Base-by-base conservation (phyloP, 2,329 filamentous ascomycete genomes). In the Aspergillus oerlinghausenensis region DNA sequence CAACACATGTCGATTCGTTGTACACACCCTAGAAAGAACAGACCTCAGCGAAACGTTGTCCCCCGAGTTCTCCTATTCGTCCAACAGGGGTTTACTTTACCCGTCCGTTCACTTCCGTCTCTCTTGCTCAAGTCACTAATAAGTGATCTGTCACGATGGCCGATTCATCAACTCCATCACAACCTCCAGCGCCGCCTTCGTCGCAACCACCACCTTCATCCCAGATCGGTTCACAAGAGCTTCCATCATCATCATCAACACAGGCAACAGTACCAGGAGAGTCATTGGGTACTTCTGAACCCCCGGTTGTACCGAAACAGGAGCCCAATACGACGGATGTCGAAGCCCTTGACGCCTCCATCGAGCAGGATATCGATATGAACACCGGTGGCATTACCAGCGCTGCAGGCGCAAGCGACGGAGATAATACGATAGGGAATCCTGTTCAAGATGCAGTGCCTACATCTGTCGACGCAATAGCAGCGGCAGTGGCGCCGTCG, bases 401-500 rank as follows among this genome's bases (percentile, higher is more conserved):
- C 43, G 60, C 57, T n/a, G 61, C 63, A 10, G 58, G 57, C 54
- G 57, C 54, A 42, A 62, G 57, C 42, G 58, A 59, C 7, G 57
- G 50, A 40, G 63, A 58, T 48, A 56, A 55, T 50, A 51, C 47
- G 59, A 42, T 57, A 45, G 64, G 61, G 17, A 65, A 70, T 47
- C 57, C 65, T 5, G 60, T 56, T 14, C 63, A 62, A 19, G 55
- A 60, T 14, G 56, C 60, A 29, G 29, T 57, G 25, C 56, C 50
- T 52, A 57, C 57, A 35, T 63, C 64, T 7, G 66, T 73, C 26
- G 76, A 81, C 52, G 77, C 80, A 52, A 72, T 83, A 50, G 78
- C 77, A 43, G 72, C 81, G 9, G 72, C 76, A 5, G 74, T 81
- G 5, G 73, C 80, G 45, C 87, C 89, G 1, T 87, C 88, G 52